Conservation (phyloP, 495 filamentous ascomycete genomes). For the Letharia lupina region DNA sequence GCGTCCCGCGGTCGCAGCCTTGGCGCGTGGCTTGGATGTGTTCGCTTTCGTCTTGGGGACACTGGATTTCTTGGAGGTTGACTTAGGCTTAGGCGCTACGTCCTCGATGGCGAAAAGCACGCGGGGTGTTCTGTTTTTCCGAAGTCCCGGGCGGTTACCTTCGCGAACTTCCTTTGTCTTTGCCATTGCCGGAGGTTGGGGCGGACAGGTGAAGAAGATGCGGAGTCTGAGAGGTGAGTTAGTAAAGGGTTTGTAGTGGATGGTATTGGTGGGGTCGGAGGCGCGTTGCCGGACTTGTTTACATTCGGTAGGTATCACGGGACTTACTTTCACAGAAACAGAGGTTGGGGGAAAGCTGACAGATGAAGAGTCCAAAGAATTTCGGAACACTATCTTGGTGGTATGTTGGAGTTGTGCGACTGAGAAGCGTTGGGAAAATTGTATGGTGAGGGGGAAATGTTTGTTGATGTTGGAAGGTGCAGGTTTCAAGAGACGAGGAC, state of each 20-base stretch:
- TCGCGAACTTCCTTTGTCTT: slow-evolving; percentile 12
- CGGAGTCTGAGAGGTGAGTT: slow-evolving; percentile 4
- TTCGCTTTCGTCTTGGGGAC: slow-evolving; percentile 23
- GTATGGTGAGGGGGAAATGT: background rate
- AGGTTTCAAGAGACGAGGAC: slow-evolving; percentile 1
- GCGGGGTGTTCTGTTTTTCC: slow-evolving; percentile 15
- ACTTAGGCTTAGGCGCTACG: slow-evolving; percentile 18
- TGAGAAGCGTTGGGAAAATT: background rate
- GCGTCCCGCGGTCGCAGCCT: slow-evolving; percentile 18
- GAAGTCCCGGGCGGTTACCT: background rate
- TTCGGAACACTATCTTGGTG: background rate
- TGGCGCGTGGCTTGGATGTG: slow-evolving; percentile 24
- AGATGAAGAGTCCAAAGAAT: background rate
- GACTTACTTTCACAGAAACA: background rate
- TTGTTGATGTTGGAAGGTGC: slow-evolving; percentile 3
- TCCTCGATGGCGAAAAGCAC: slow-evolving; percentile 20
- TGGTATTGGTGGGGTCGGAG: background rate
- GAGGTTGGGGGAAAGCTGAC: background rate
- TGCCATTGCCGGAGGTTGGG: background rate
- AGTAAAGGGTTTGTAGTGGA: background rate
- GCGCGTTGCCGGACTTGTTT: slow-evolving; percentile 18
- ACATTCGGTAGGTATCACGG: slow-evolving; percentile 7
- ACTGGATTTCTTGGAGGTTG: slow-evolving; percentile 18
- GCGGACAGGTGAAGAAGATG: background rate
- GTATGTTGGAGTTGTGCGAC: background rate